Base-by-base conservation (phyloP, 352 stramenopile species). In the Phytopythium chamaehyphon region DNA sequence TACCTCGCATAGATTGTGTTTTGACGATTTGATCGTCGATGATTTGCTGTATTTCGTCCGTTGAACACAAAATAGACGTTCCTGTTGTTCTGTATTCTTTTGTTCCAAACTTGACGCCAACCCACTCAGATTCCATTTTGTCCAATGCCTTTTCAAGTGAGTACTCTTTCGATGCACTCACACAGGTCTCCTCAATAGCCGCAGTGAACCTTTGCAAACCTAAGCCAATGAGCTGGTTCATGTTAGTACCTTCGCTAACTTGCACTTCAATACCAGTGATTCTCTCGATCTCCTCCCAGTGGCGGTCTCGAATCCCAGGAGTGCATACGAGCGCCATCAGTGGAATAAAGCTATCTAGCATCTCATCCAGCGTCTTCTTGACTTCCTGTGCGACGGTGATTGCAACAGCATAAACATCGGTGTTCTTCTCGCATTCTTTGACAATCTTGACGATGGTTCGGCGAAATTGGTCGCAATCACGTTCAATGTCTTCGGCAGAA, bases 1-100 rank as follows among this genome's bases (percentile, higher is more conserved):
- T 95, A 2, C 92, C 90, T 24, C 89, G 81, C 90, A 98, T 98
- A 16, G 92, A 97, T 67, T 98, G 91, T 0, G 90, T 97, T 69
- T 98, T 97, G 22, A 98, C 89, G 39, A 98, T 96, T 66, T 98
- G 93, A 61, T 98, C 93, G 47, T 98, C 89, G 18, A 98, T 89
- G 54, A 98, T 88, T 52, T 94, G 82, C 52, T 97, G 86, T 59
- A 98, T 95, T 47, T 98, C 92, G 52, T 96, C 87, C 0, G 78
- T 90, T 4, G 71, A 79, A 28, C 77, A 91, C 46, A 95, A 54
- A 31, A 98, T 95, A 6, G 74, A 97, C 8, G 91, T 98, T n/a
- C 90, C 91, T 2, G 89, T 97, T 11, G 95, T 72, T 28, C 95
- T 95, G 64, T 98, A 98, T 43, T 90, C 82, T 59, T 97, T 97